Evolutionary conservation across 2,329 filamentous ascomycete genomes (phyloP), one percentile per base, ranked within the genome.

Genomic region (Epichloe sibirici): DNA sequence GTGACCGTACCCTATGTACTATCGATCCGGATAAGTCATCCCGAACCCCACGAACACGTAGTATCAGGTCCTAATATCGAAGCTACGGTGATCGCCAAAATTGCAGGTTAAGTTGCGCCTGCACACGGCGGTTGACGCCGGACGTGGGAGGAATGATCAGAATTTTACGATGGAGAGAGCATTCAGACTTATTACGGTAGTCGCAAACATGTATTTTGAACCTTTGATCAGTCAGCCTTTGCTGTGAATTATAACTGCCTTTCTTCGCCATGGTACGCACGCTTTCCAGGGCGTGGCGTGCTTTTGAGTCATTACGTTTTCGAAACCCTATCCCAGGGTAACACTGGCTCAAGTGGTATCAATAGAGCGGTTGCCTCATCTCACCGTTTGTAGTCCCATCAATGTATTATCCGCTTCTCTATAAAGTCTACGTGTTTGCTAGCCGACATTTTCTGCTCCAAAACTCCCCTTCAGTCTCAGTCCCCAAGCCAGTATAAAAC

Each of bases 291-390:
- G 9, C 34, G 42, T 51, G 48, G 42, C 17, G n/a, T 23, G 46
- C 25, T 39, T 17, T 43, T 53, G 51, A 53, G 47, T 53, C 51
- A 53, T 49, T 46, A 9, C 23, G 51, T 28, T 37, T 21, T 39
- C 40, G 35, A 35, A 34, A 23, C 31, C 51, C 35, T 21, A 3
- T 12, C 5, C 23, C 42, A 13, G 23, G 42, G 21, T n/a, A 4
- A 43, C 12, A 21, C 42, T 21, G 21, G 42, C 42, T 44, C 42
- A 44, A 23, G 9, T 23, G 7, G 42, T 25, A 21, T 44, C 4
- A 44, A 21, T 11, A 9, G 12, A 25, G 21, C 21, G 21, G 42
- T 44, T 44, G 21, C 17, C 21, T 44, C n/a, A 25, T 44, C 11
- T 23, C 5, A 13, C 21, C 13, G 12, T 9, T 12, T 21, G 42